Percentiles rank a stretch among this genome's conserved stretches.
Conservation (phyloP, 1,284 basidiomycete species). For the Singerocomus inundabilis region DNA sequence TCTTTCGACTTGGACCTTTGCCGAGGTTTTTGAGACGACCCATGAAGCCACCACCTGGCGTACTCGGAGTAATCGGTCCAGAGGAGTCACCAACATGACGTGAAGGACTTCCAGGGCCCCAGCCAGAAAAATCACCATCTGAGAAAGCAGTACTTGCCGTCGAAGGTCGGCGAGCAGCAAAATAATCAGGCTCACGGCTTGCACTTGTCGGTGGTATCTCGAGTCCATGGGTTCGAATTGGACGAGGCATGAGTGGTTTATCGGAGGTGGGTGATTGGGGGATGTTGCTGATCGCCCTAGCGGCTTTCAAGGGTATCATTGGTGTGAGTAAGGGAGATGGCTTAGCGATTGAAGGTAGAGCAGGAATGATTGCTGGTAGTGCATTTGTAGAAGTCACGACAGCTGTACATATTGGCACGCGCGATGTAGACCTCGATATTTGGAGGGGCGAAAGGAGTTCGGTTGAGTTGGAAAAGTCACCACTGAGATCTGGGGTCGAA, state of each 20-base stretch:
- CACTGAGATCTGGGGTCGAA: conserved; percentile 32
- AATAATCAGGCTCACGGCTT: conserved; percentile 49
- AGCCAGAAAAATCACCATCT: conserved; percentile 54
- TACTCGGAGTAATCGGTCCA: conserved; percentile 47
- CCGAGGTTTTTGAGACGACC: conserved; percentile 77
- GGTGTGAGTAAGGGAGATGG: conserved; percentile 57
- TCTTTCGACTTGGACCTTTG: conserved; percentile 39
- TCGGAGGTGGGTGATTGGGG: conserved; percentile 38
- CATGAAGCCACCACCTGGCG: conserved; percentile 65
- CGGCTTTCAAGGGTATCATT: conserved; percentile 50
- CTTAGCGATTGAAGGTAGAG: conserved; percentile 39
- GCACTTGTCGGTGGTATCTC: conserved; percentile 23
- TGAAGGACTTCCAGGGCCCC: conserved; percentile 42
- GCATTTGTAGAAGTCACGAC: conserved; percentile 28
- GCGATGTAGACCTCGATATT: conserved; percentile 15
- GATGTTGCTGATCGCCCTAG: conserved; percentile 32
- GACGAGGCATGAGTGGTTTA: conserved; percentile 34
- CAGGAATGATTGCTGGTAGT: conserved; percentile 61
- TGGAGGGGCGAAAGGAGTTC: conserved; percentile 36
- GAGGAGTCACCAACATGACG: conserved; percentile 27
- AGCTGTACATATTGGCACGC: conserved; percentile 16
- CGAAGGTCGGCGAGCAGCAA: conserved; percentile 47
- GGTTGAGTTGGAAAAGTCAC: conserved; percentile 18
- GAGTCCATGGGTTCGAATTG: conserved; percentile 32
- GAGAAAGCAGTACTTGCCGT: conserved; percentile 37